A percentile compares a stretch with the other conserved stretches of the same genome.
Conservation (phyloP, 1,139 yeast genomes). For the Saccharomyces uvarum region DNA sequence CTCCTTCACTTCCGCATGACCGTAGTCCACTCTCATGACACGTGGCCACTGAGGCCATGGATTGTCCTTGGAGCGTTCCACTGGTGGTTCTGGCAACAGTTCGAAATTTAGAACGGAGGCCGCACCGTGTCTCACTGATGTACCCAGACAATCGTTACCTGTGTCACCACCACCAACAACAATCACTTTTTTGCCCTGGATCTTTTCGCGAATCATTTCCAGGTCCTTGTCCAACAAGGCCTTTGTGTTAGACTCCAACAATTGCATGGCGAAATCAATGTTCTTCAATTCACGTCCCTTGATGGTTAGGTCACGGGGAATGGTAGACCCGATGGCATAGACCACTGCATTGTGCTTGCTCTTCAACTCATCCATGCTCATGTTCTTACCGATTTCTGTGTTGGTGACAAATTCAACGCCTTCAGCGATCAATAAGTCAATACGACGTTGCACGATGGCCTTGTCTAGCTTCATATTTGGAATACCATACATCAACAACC, state of each 20-base stretch:
- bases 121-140: constrained; percentile 95
- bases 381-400: constrained; percentile 78
- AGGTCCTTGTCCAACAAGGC: constrained; percentile 77
- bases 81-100: constrained; percentile 86
- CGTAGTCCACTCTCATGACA: constrained; percentile 94
- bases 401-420: constrained; percentile 75
- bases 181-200: constrained; percentile 82
- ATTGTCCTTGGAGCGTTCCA: constrained; percentile 80
- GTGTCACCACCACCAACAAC: constrained; percentile 99
- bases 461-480: constrained; percentile 98
- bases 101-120: constrained; percentile 93
- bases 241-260: constrained; percentile 81
- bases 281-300: constrained; percentile 89
- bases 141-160: constrained; percentile 98
- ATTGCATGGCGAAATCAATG: constrained; percentile 91
- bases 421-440: constrained; percentile 83
- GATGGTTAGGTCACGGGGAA: constrained; percentile 88
- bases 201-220: constrained; percentile 62
- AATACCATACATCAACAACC: constrained; percentile 96
- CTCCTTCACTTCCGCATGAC: constrained; percentile 89
- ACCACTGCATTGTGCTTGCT: constrained; percentile 70
- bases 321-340: constrained; percentile 92
- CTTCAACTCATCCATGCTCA: constrained; percentile 62
- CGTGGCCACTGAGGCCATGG: constrained; percentile 99
- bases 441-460: constrained; percentile 84